These are phyloP conservation scores for Beauveria scarabaeidicola DNA, from an alignment of 2,329 filamentous ascomycete genomes.

Conservation along the genomic window DNA sequence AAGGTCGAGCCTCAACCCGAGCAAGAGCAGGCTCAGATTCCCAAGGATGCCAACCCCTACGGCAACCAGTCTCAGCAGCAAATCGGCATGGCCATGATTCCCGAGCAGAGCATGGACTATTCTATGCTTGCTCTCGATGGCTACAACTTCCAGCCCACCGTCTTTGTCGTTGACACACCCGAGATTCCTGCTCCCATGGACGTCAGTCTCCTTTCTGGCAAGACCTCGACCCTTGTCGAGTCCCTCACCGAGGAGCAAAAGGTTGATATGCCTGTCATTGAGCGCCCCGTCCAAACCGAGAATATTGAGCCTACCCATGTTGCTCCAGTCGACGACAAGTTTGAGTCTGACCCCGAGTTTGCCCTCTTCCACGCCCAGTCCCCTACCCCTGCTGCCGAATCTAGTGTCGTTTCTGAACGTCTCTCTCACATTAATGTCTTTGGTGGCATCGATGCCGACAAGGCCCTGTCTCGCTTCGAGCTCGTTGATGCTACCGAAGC, in stretches of 20 bases:
- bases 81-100: conserved; percentile 75
- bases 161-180: conserved; percentile 68
- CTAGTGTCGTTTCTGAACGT: conserved; percentile 34
- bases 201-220: conserved; percentile 59
- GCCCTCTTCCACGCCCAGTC: conserved; percentile 47
- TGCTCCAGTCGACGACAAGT: conserved; percentile 40
- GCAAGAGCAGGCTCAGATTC: conserved; percentile 40
- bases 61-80: conserved; percentile 50
- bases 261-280: conserved; percentile 46
- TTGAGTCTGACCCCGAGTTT: conserved; percentile 55
- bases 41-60: conserved; percentile 61
- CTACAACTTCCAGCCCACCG: conserved; percentile 58
- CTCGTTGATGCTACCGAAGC: conserved; percentile 52
- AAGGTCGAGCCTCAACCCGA: conserved; percentile 33
- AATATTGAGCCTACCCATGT: conserved; percentile 21
- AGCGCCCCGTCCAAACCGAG: conserved; percentile 35
- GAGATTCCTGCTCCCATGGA: conserved; percentile 54
- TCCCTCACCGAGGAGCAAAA: conserved; percentile 42
- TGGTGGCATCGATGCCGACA: conserved; percentile 52
- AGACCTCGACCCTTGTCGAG: conserved; percentile 50
- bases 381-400: conserved; percentile 17
- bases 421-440: conserved; percentile 36
- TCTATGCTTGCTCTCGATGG: conserved; percentile 57
- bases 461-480: conserved; percentile 53
- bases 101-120: conserved; percentile 69